These are phyloP conservation scores for Trichosanthes truncata DNA, from an alignment of 306 rosid species.

Conservation along the genomic window DNA sequence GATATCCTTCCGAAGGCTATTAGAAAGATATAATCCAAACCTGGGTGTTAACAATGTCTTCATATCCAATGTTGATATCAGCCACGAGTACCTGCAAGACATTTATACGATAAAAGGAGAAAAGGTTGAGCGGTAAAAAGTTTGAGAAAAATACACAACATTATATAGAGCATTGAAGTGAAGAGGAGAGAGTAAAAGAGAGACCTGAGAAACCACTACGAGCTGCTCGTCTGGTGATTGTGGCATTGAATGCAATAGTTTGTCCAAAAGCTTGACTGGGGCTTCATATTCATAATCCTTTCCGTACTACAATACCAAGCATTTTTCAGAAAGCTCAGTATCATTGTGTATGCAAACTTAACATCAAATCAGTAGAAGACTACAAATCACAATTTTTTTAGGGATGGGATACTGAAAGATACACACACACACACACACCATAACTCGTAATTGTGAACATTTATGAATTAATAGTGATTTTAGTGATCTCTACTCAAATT, in stretches of 20 bases:
- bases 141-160: not conserved
- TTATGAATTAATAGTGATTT: not conserved
- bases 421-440: not conserved
- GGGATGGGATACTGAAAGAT: not conserved
- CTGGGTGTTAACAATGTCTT: conserved; percentile 91
- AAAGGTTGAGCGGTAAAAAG: not conserved
- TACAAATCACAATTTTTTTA: not conserved
- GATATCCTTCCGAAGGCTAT: not conserved
- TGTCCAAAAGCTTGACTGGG: conserved; percentile 92
- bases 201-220: conserved; percentile 89
- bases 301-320: conserved; percentile 53
- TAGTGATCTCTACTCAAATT: not conserved
- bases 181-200: not conserved
- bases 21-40: conserved; percentile 22
- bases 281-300: conserved; percentile 90
- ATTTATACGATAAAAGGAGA: conserved; percentile 3
- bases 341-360: not conserved
- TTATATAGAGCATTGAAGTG: not conserved
- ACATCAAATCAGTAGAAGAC: not conserved
- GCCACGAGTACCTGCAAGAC: conserved; percentile 82
- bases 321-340: not conserved
- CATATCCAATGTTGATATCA: conserved; percentile 90
- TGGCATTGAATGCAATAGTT: conserved; percentile 71
- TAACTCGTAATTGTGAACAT: not conserved
- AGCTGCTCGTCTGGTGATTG: conserved; percentile 85